Conservation (phyloP, 352 stramenopile genomes). For the Elongisporangium undulatum region DNA sequence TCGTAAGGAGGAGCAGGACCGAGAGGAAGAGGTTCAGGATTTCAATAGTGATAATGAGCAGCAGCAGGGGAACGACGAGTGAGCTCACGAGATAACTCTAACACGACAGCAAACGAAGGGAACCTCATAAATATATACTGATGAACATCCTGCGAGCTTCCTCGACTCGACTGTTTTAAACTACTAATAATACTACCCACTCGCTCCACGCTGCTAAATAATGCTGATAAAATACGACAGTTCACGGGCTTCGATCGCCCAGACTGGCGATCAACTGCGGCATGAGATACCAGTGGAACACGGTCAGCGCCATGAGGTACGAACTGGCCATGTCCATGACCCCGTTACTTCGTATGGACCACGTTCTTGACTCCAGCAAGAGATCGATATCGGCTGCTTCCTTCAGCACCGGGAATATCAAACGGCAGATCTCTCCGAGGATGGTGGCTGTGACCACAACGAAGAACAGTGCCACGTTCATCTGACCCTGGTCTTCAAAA, state of each 20-base stretch:
- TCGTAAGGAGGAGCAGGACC: constrained; percentile 34
- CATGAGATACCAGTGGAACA: constrained; percentile 64
- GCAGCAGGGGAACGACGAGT: neutral
- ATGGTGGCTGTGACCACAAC: constrained; percentile 18
- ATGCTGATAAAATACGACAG: constrained; percentile 1
- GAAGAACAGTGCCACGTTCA: constrained; percentile 27
- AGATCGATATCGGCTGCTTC: constrained; percentile 25
- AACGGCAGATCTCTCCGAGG: constrained; percentile 30
- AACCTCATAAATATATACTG: neutral
- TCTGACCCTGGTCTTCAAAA: constrained; percentile 9
- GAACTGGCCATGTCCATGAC: constrained; percentile 51
- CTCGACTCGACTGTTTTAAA: constrained; percentile 4
- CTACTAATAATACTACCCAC: constrained; percentile 1
- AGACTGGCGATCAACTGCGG: constrained; percentile 20
- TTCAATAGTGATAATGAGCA: constrained; percentile 1
- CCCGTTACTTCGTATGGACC: constrained; percentile 36
- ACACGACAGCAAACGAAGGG: too few species aligned
- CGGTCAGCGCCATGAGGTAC: constrained; percentile 55
- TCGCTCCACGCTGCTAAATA: neutral
- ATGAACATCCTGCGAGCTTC: neutral
- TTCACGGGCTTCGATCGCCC: neutral
- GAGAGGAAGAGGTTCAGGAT: constrained; percentile 10
- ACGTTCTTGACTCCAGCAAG: constrained; percentile 10
- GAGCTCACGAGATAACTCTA: too few species aligned
- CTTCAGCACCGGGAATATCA: constrained; percentile 35